Evolutionary conservation across 2,329 filamentous ascomycete species (phyloP).

Genomic region (Bisporella sp.): DNA sequence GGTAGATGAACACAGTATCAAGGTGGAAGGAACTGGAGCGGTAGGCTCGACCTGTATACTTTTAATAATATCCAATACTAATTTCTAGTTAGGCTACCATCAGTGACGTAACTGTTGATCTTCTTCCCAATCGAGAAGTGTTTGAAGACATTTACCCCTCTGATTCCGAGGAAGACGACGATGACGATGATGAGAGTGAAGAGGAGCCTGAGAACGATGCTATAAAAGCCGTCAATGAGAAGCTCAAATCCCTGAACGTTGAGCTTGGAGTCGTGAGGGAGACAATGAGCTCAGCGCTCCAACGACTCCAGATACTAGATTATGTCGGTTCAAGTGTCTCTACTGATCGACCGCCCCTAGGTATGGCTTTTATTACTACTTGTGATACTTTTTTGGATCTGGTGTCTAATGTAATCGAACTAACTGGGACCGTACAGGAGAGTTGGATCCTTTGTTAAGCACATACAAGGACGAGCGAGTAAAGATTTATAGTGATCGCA

Average conservation of each 20-base stretch:
- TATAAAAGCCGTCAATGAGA: constrained; percentile 15
- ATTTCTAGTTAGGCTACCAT: constrained; percentile 37
- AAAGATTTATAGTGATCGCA: constrained; percentile 33
- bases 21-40: constrained; percentile 50
- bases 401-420: too few species aligned
- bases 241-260: constrained; percentile 18
- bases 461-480: constrained; percentile 22
- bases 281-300: constrained; percentile 24
- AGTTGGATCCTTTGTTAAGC: constrained; percentile 18
- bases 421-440: constrained; percentile 1
- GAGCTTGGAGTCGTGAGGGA: constrained; percentile 20
- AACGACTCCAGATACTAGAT: constrained; percentile 21
- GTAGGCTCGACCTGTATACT: too few species aligned
- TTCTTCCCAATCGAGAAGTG: constrained; percentile 42
- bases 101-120: constrained; percentile 54
- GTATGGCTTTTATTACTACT: too few species aligned
- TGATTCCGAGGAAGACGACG: constrained; percentile 27
- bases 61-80: too few species aligned
- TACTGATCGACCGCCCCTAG: constrained; percentile 9
- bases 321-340: constrained; percentile 19
- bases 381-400: too few species aligned
- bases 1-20: constrained; percentile 49
- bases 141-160: constrained; percentile 32
- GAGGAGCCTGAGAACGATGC: constrained; percentile 23
- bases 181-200: constrained; percentile 23